Conservation (phyloP, 495 filamentous ascomycete species). For the Darksidea phi region DNA sequence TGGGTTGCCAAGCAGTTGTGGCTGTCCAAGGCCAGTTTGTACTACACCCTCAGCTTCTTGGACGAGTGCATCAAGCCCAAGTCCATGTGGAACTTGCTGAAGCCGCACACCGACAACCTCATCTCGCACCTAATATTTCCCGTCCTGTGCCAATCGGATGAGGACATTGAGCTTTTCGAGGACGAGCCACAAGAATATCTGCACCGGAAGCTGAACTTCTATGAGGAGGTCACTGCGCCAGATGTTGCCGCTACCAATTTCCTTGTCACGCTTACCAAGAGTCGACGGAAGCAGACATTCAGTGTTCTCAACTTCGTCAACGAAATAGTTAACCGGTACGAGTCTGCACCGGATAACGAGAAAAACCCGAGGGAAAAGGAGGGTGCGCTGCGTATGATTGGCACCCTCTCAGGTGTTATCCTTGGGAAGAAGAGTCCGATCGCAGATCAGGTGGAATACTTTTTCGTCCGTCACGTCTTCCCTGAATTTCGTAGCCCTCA, state of each 20-base stretch:
- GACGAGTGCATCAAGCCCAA: constrained; percentile 98
- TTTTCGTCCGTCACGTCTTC: constrained; percentile 97
- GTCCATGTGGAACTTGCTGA: constrained; percentile 90
- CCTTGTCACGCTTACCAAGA: constrained; percentile 88
- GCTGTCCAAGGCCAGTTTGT: constrained; percentile 90
- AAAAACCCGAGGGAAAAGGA: constrained; percentile 95
- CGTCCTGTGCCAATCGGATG: constrained; percentile 85
- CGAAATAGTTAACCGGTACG: constrained; percentile 84
- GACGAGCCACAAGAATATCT: constrained; percentile 93
- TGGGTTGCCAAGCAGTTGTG: constrained; percentile 94
- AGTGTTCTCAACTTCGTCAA: constrained; percentile 92
- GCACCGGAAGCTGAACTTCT: constrained; percentile 95
- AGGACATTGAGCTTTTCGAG: constrained; percentile 92
- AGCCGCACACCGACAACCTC: constrained; percentile 86
- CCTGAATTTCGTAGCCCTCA: constrained; percentile 93
- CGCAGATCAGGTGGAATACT: constrained; percentile 97
- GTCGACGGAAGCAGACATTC: constrained; percentile 92
- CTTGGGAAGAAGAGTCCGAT: constrained; percentile 97
- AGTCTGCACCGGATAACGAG: constrained; percentile 75
- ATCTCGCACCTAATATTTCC: constrained; percentile 94
- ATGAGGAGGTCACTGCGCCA: constrained; percentile 92
- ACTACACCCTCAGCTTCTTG: constrained; percentile 86
- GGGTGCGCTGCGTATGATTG: constrained; percentile 95
- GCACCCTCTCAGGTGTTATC: constrained; percentile 88
- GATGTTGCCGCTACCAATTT: constrained; percentile 98